Base-by-base conservation (phyloP, 1,139 yeast species). In the Zygosaccharomyces sapae region DNA sequence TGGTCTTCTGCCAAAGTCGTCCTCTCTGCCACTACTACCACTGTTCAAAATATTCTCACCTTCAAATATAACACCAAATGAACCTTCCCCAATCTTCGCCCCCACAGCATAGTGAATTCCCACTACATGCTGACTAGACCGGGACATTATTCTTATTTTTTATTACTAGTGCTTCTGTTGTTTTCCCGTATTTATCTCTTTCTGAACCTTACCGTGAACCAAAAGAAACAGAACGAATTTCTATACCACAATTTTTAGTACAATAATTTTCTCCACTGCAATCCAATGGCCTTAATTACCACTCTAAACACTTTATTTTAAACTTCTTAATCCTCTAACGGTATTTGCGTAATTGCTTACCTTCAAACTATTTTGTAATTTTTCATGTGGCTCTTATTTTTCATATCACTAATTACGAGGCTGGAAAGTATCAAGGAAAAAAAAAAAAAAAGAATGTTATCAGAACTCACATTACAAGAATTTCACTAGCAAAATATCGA, bases 61-160 rank as follows among this genome's bases (percentile, higher is more conserved):
- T 70, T 90, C 97, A 68, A 90, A 92, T 46, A 92, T 90, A 44
- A 90, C 92, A 19, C 98, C 98, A 72, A 92, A 92, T 1, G 97
- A 90, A 16, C 98, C 98, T 69, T 92, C 97, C 35, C 98, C 98
- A 51, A 92, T 92, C 71, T 92, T 92, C 66, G 89, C 89, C 41
- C 97, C 98, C 51, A 92, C 89, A 56, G 92, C 89, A 72, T 88
- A 92, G 73, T 92, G 97, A 41, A 79, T 75, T 45, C 86, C 86
- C 43, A 80, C 83, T 41, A 80, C 79, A 62, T 68, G 73, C 61
- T 55, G 52, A 33, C 45, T 43, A 33, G 49, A 43, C 22, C 49
- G 52, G 40, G 52, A 46, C 52, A 49, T 49, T 25, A 20, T 38
- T 36, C 16, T 16, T 16, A 16, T 16, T 41, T 30, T 46, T 39